These are phyloP conservation scores for Podaxis carcinomalis DNA, from an alignment of 768 basidiomycete genomes.

Conservation along the genomic window DNA sequence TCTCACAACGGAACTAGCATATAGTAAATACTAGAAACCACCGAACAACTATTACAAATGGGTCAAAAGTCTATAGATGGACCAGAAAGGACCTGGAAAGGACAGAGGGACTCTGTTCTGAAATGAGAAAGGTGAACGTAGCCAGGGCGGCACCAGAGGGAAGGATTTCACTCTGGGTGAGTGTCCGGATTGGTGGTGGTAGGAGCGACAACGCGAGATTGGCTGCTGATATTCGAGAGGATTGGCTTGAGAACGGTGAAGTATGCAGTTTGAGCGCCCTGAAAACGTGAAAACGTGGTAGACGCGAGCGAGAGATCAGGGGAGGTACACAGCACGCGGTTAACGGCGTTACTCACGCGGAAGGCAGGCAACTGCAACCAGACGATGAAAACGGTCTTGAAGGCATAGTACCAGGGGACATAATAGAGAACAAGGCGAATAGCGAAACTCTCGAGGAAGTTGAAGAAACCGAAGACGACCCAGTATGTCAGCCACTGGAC, in stretches of 20 bases:
- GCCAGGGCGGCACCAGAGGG: background rate
- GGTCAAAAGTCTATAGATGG: background rate
- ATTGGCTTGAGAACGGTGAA: slow-evolving; percentile 73
- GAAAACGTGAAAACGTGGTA: slow-evolving; percentile 13
- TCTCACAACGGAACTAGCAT: background rate
- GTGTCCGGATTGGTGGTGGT: slow-evolving; percentile 48
- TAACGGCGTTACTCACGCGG: slow-evolving; percentile 54
- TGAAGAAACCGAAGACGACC: slow-evolving; percentile 92
- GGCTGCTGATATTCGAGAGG: slow-evolving; percentile 56
- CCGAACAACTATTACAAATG: background rate
- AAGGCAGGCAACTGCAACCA: slow-evolving; percentile 88
- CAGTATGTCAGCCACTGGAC: slow-evolving; percentile 98
- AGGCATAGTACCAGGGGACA: slow-evolving; percentile 89
- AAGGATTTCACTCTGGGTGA: slow-evolving; percentile 26
- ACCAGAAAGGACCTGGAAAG: background rate
- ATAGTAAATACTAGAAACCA: background rate
- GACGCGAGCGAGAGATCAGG: slow-evolving; percentile 16
- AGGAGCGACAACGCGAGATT: slow-evolving; percentile 39
- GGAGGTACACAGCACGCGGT: slow-evolving; percentile 8
- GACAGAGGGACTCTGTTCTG: background rate
- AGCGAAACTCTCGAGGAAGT: slow-evolving; percentile 86
- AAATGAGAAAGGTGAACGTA: background rate
- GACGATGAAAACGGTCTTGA: slow-evolving; percentile 88
- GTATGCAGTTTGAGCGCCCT: slow-evolving; percentile 90
- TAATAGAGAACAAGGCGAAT: slow-evolving; percentile 86